Evolutionary conservation across 2,329 filamentous ascomycete genomes (phyloP), one percentile per base, ranked within the genome.

Genomic region (Penicillium sp.): DNA sequence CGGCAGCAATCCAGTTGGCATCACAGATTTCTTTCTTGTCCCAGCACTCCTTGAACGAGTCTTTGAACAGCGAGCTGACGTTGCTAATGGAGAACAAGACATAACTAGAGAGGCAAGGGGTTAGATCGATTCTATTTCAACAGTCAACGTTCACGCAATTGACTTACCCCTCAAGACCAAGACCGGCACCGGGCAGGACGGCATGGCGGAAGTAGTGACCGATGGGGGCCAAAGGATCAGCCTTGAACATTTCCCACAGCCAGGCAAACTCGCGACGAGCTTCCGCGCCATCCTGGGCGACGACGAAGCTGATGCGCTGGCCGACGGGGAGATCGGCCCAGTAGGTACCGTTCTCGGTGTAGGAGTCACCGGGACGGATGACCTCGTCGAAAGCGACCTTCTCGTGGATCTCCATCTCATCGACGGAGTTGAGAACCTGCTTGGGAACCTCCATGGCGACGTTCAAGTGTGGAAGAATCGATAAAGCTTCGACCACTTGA

Each of bases 161-260:
- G 16, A 96, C 92, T 68, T 96, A 96, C 64, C 90, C 92, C 80
- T 97, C 92, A 25, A 97, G 83, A 69, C 91, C 87, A 47, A 96
- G 83, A 68, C 92, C 92, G 60, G 91, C 90, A 73, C 92, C 92
- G 40, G 92, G 92, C 54, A 97, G 84, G 50, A 96, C 87, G 72
- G 91, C 92, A 69, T 95, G 94, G 66, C 85, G 83, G 69, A 95
- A 87, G 72, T 96, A 96, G 81, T 86, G 92, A 27, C 80, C 76
- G 16, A 96, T 55, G 0, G 92, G 91, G 52, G 86, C 88, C 20
- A 96, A 79, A 31, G 92, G 91, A 66, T 96, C 90, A 48, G 85
- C 79, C 78, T 95, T 95, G 69, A 90, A 81, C 88, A 95, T 95
- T 31, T 73, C 63, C 76, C 88, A 87, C 60, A 94, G 85, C 41